Conservation (phyloP, 805 yeast species). For the Ogataea trehaloabstinens region DNA sequence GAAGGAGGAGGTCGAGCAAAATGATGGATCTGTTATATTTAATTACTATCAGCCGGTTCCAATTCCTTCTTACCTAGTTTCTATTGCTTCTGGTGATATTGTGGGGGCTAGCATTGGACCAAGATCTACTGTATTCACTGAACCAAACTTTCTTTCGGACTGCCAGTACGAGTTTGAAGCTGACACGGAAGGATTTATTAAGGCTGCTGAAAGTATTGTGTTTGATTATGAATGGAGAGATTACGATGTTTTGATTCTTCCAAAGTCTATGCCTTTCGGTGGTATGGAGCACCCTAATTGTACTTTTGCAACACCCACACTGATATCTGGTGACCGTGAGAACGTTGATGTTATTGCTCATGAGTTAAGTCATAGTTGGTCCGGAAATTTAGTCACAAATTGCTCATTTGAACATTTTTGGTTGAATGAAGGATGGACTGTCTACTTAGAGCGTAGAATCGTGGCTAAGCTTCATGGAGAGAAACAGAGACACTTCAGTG, state of each 20-base stretch:
- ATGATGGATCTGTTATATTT: conserved; percentile 33
- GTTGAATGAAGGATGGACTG: conserved; percentile 97
- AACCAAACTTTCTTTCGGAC: conserved; percentile 62
- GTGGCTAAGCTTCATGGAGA: conserved; percentile 79
- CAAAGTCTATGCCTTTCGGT: conserved; percentile 79
- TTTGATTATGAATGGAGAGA: conserved; percentile 83
- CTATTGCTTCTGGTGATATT: conserved; percentile 83
- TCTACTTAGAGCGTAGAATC: conserved; percentile 83
- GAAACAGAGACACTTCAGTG: conserved; percentile 70
- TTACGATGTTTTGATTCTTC: conserved; percentile 78
- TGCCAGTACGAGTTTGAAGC: conserved; percentile 78
- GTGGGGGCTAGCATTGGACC: conserved; percentile 73
- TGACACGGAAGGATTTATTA: conserved; percentile 78
- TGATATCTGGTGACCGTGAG: conserved; percentile 79
- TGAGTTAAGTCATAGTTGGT: conserved; percentile 91
- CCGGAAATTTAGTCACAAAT: conserved; percentile 88
- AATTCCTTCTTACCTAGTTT: conserved; percentile 80
- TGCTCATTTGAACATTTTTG: conserved; percentile 92
- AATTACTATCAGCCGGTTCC: conserved; percentile 73
- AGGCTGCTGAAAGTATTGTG: conserved; percentile 72
- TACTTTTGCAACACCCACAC: conserved; percentile 87
- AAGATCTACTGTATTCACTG: conserved; percentile 78
- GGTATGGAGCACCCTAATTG: conserved; percentile 95
- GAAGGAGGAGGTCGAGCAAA: conserved; percentile 30
- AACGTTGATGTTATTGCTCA: conserved; percentile 91